A percentile compares a stretch with the other conserved stretches of the same genome.
These are phyloP conservation scores for Candida ovalis DNA, from an alignment of 805 yeast genomes.

Conservation along the genomic window DNA sequence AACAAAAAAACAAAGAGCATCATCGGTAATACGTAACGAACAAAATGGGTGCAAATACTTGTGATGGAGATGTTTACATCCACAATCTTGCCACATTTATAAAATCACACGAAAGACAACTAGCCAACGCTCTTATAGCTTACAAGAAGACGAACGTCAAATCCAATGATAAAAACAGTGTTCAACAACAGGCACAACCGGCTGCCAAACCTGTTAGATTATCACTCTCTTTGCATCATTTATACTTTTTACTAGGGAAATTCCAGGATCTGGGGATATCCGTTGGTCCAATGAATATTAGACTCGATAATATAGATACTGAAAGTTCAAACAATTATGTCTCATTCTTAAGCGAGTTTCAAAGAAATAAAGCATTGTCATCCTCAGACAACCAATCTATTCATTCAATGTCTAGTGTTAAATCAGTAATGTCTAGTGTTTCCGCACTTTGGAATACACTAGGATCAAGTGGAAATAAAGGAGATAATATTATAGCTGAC, in stretches of 20 bases:
- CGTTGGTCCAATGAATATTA: slow-evolving; percentile 60
- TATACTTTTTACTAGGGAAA: slow-evolving; percentile 56
- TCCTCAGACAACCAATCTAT: slow-evolving; percentile 43
- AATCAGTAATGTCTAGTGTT: slow-evolving; percentile 46
- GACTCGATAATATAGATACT: slow-evolving; percentile 54
- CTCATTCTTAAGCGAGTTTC: slow-evolving; percentile 57
- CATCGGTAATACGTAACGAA: background rate
- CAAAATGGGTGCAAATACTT: slow-evolving; percentile 29
- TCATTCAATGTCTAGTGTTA: slow-evolving; percentile 56
- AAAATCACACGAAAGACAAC: slow-evolving; percentile 52
- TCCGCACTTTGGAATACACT: slow-evolving; percentile 38
- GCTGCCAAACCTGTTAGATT: slow-evolving; percentile 49
- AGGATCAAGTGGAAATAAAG: slow-evolving; percentile 38
- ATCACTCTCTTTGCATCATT: slow-evolving; percentile 58
- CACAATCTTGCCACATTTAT: slow-evolving; percentile 52
- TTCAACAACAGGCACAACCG: slow-evolving; percentile 8
- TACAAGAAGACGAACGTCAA: slow-evolving; percentile 39
- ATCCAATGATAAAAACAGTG: slow-evolving; percentile 3
- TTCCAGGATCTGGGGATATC: slow-evolving; percentile 45
- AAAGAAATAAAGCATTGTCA: slow-evolving; percentile 30
- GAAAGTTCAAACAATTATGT: slow-evolving; percentile 47
- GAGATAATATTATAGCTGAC: slow-evolving; percentile 39
- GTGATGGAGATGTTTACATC: slow-evolving; percentile 56
- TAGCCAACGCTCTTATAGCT: slow-evolving; percentile 55
- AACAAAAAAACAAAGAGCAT: background rate